Base-by-base conservation (phyloP, 75 land plant genomes). In the Sequoia sempervirens region DNA sequence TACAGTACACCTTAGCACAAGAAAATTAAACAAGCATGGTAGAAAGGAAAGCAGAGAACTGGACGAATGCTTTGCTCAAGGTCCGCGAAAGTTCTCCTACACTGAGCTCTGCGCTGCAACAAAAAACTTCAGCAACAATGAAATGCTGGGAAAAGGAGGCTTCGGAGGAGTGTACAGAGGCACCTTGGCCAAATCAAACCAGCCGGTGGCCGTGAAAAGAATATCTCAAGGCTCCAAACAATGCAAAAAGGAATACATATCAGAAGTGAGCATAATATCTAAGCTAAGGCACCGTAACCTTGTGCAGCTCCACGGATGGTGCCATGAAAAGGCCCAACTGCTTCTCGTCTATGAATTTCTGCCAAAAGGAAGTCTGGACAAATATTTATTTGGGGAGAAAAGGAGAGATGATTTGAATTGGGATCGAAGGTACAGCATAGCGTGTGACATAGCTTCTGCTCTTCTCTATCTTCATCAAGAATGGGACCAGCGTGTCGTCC, bases 291-390 rank as follows among this genome's bases (percentile, higher is more conserved):
- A 91, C 83, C 91, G 81, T 13, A 85, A 89, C 56, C 83, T 89
- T 0, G 89, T 90, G 53, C 81, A 52, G 75, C 84, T 91, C 41
- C 38, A 82, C 32, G 93, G 93, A 10, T 91, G 89, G 88, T 90
- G 93, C 88, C 84, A 82, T 47, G 83, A 82, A 2, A 80, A 41
- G 32, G 83, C 81, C 1, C 43, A 84, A 4, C 53, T 85, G 64
- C 18, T 88, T 54, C 81, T 88, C 0, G 89, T 88, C 34, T 88
- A 88, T 50, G 87, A 85, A 50, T 72, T 45, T 47, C 79, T 85
- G 89, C 85, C 91, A 34, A 86, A 83, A 14, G 88, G 93, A 4
- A 89, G 91, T 79, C 87, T 91, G 26, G 93, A 91, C 66, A 54
- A 80, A 40, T 82, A 76, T 50, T 82, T 90, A 53, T 68, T 73